Base-by-base conservation (phyloP, 2,329 filamentous ascomycete species). In the Zarea fungicola region DNA sequence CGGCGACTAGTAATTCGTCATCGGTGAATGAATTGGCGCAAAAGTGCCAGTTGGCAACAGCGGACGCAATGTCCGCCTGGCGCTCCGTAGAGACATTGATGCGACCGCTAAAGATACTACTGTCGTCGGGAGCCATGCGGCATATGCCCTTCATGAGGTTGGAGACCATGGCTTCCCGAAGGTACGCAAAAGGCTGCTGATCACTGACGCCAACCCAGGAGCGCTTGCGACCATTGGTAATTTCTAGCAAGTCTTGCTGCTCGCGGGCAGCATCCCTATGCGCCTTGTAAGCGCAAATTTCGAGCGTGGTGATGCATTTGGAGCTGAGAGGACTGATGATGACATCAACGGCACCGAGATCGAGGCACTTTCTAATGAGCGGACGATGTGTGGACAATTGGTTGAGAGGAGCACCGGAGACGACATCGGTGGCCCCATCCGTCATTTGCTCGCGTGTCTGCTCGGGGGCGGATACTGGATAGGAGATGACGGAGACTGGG, bases 141-240 rank as follows among this genome's bases (percentile, higher is more conserved):
- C 91, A 96, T 48, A 96, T 96, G 31, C 88, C 83, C 60, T 84
- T 85, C 87, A 96, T 93, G 50, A 96, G 76, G 49, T 84, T 84
- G 2, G 89, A 93, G 5, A 96, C 91, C 89, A 96, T 96, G 42
- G 87, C 88, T 69, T 96, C 91, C 52, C 91, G 79, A 48, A 96
- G 71, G 67, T 96, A 96, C 14, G 89, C 84, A 69, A 90, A 96
- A 1, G 90, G 89, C 63, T 91, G 86, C 58, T 89, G 81, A 56
- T 92, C 87, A 60, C 88, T 81, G 10, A 95, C 78, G 22, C 91
- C 90, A 35, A 96, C 89, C 91, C 91, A 96, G 0, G 91, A 96
- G 46, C 89, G 81, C 66, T 95, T 95, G 48, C 90, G 80, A 37
- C 84, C 83, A 56, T 85, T 83, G 60, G 85, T 85, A 51, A 85